A percentile compares a stretch with the other conserved stretches of the same genome.
Conservation (phyloP, 176 grass and related monocot species). For the Hordeum marinum region DNA sequence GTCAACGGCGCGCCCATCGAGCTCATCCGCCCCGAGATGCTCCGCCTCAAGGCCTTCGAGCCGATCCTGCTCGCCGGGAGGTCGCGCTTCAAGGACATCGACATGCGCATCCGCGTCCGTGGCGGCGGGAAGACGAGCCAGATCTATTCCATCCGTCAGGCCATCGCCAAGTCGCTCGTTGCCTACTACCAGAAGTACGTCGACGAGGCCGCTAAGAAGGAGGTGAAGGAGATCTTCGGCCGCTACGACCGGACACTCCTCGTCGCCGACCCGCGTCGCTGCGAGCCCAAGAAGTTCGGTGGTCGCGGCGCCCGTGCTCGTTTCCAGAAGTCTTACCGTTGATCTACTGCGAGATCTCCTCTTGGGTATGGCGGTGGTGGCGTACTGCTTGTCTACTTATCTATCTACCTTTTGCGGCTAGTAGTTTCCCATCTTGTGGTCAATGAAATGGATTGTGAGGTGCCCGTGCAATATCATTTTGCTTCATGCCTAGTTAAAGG, state of each 20-base stretch:
- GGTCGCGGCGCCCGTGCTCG: slow-evolving; percentile 72
- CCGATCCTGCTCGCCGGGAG: slow-evolving; percentile 68
- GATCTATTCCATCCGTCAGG: slow-evolving; percentile 84
- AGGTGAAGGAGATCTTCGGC: slow-evolving; percentile 74
- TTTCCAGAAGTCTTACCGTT: slow-evolving; percentile 90
- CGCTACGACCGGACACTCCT: slow-evolving; percentile 83
- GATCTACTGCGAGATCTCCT: background rate
- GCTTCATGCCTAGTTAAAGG: background rate
- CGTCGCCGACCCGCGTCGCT: slow-evolving; percentile 73
- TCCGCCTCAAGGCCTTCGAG: slow-evolving; percentile 73
- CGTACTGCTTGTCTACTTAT: background rate
- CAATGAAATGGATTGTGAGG: background rate
- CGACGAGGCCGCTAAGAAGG: slow-evolving; percentile 77
- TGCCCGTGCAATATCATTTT: background rate
- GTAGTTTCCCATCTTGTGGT: background rate
- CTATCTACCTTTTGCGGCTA: background rate
- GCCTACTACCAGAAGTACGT: slow-evolving; percentile 88
- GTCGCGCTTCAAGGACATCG: slow-evolving; percentile 60
- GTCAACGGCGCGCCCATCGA: slow-evolving; percentile 78
- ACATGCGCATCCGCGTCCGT: slow-evolving; percentile 77
- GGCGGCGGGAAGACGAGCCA: slow-evolving; percentile 74
- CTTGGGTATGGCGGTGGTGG: background rate
- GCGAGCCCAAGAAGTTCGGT: slow-evolving; percentile 91
- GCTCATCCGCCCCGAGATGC: slow-evolving; percentile 74
- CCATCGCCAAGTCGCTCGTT: slow-evolving; percentile 73